These are phyloP conservation scores for Peronospora belbahrii DNA, from an alignment of 352 stramenopile genomes.

Conservation along the genomic window DNA sequence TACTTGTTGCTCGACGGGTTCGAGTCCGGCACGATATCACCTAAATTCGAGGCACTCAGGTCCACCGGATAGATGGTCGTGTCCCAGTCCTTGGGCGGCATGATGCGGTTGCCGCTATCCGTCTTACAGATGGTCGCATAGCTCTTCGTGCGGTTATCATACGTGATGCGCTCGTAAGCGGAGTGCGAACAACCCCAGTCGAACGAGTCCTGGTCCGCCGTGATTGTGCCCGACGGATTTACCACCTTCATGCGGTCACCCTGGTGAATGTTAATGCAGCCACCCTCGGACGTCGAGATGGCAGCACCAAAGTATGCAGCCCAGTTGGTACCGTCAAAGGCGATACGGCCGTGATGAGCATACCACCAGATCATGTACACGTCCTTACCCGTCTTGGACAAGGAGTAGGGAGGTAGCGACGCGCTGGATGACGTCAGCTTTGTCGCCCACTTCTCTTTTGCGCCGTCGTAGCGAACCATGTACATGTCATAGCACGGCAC, in stretches of 20 bases:
- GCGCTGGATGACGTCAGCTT: constrained; percentile 49
- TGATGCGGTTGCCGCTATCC: constrained; percentile 68
- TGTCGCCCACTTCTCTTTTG: constrained; percentile 44
- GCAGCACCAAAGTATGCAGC: constrained; percentile 50
- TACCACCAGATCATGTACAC: constrained; percentile 74
- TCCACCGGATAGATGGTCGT: constrained; percentile 55
- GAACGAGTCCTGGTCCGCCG: constrained; percentile 38
- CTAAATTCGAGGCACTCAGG: constrained; percentile 37
- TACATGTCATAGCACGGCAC: constrained; percentile 60
- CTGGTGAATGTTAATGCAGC: constrained; percentile 68
- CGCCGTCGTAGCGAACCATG: constrained; percentile 41
- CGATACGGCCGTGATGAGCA: constrained; percentile 52
- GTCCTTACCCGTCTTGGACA: constrained; percentile 29
- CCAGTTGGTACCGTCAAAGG: constrained; percentile 52
- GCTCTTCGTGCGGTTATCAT: constrained; percentile 34
- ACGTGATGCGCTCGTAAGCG: constrained; percentile 50
- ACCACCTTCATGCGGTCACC: constrained; percentile 63
- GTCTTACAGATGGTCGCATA: constrained; percentile 58
- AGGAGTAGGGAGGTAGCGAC: constrained; percentile 46
- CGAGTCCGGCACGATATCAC: constrained; percentile 39
- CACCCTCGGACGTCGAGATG: constrained; percentile 43
- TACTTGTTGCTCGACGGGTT: constrained; percentile 31
- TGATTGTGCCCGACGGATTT: constrained; percentile 28
- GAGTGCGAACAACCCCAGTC: constrained; percentile 58
- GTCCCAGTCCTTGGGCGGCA: constrained; percentile 41